Base-by-base conservation (phyloP, 1,284 basidiomycete genomes). In the Malassezia pachydermatis region DNA sequence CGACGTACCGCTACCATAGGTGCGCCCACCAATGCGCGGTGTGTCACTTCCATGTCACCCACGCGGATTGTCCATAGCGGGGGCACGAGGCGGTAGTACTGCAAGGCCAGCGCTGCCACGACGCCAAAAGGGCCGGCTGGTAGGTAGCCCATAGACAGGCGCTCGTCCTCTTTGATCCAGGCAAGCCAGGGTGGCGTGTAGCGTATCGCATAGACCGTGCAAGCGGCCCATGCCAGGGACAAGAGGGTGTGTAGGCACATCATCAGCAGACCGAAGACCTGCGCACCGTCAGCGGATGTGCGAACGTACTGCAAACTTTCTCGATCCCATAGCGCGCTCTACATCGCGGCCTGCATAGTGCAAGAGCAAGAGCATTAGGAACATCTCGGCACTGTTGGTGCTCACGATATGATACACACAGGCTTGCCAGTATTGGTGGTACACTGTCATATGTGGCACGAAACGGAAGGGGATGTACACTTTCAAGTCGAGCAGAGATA, bases 351-450 rank as follows among this genome's bases (percentile, higher is more conserved):
- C 30, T 7, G 37, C 50, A 47, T 42, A 28, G 34, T 52, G 33
- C 24, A 33, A 23, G 2, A 52, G 8, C 7, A 52, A 6, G 4
- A 39, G 4, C 2, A 38, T 39, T 1, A 46, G 33, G n/a, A 46
- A 33, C 10, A 47, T 28, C 24, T 45, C 41, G 5, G 39, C 36
- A 34, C 44, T 52, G 16, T 42, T 47, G 0, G 41, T 33, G 14
- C 41, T 47, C 10, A 29, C 44, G 19, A 42, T 14, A 16, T 46
- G 50, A 24, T 52, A 52, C 11, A 30, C 13, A 7, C 23, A 19
- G 1, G 23, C 36, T 33, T 52, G 50, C 50, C 50, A 52, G 17
- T 46, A 45, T 37, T 50, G 48, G 41, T 41, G 27, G 25, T 51
- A 51, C 9, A 28, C 29, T 13, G 20, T 17, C 4, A 52, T 34